A percentile compares a stretch with the other conserved stretches of the same genome.
Conservation (phyloP, 495 filamentous ascomycete species). For the Coniosporium apollinis region DNA sequence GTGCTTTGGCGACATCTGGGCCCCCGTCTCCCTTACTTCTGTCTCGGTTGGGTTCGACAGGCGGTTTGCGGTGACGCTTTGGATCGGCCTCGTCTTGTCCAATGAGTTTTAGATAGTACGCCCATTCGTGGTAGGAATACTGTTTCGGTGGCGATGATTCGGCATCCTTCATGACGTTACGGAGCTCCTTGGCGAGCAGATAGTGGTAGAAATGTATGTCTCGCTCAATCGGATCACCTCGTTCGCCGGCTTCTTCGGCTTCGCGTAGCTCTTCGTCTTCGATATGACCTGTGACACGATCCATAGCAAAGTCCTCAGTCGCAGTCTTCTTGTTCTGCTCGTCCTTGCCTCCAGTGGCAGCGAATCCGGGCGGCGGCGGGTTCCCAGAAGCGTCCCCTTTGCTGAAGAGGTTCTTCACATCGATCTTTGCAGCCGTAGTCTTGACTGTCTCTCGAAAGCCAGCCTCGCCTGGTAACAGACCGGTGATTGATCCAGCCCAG, state of each 20-base stretch:
- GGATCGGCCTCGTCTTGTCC: conserved; percentile 45
- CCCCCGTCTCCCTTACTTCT: conserved; percentile 17
- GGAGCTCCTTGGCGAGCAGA: conserved; percentile 49
- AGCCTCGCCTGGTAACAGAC: conserved; percentile 54
- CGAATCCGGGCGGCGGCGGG: not conserved
- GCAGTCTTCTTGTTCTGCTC: conserved; percentile 13
- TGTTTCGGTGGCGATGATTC: conserved; percentile 40
- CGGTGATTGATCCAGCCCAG: conserved; percentile 53
- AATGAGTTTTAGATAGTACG: conserved; percentile 57
- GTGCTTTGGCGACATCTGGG: conserved; percentile 3
- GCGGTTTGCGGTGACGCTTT: conserved; percentile 13
- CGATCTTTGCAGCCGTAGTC: conserved; percentile 9
- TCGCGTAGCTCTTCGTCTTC: conserved; percentile 25
- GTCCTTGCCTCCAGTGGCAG: conserved; percentile 2
- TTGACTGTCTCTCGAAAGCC: conserved; percentile 20
- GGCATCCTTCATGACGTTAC: conserved; percentile 47
- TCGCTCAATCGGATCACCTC: conserved; percentile 28
- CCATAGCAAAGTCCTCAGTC: conserved; percentile 5
- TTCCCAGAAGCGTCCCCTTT: not conserved
- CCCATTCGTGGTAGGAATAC: conserved; percentile 72
- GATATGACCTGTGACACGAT: conserved; percentile 19
- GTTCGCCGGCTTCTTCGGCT: conserved; percentile 23
- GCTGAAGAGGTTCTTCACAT: conserved; percentile 2
- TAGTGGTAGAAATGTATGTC: conserved; percentile 47
- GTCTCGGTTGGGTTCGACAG: conserved; percentile 8